Conservation (phyloP, 108 stramenopile species). For the Nitzschia sp. region DNA sequence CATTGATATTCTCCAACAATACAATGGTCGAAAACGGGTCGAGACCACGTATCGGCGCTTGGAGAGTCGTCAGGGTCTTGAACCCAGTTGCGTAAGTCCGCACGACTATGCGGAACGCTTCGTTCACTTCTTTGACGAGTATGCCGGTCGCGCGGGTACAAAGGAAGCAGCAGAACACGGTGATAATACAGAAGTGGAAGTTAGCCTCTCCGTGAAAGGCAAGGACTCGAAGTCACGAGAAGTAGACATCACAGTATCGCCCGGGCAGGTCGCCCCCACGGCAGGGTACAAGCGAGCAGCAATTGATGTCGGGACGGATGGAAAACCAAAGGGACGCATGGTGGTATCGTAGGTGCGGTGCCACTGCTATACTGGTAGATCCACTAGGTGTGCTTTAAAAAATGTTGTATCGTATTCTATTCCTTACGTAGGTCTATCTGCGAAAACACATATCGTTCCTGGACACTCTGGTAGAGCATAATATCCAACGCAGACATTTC, state of each 20-base stretch:
- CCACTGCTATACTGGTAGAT: too few relatives aligned
- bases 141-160: conserved; percentile 32
- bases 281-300: too few relatives aligned
- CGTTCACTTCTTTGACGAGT: conserved; percentile 81
- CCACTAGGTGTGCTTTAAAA: too few relatives aligned
- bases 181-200: conserved; percentile 23
- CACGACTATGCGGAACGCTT: conserved; percentile 82
- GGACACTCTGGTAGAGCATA: conserved; percentile 13
- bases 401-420: too few relatives aligned
- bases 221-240: background rate
- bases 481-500: conserved; percentile 30
- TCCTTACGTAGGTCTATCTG: conserved; percentile 1
- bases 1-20: conserved; percentile 97
- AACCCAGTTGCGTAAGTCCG: conserved; percentile 86
- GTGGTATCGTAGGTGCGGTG: too few relatives aligned
- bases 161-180: background rate
- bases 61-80: conserved; percentile 52
- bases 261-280: too few relatives aligned
- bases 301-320: too few relatives aligned
- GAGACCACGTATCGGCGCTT: conserved; percentile 78
- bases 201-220: background rate
- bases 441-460: background rate
- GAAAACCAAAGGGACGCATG: too few relatives aligned
- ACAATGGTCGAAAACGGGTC: conserved; percentile 85
- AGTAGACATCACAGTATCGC: conserved; percentile 9